Percentiles rank a stretch among this genome's conserved stretches.
phyloP scores from a whole-genome alignment of 441 rosid species.

The Sinapis alba region DNA sequence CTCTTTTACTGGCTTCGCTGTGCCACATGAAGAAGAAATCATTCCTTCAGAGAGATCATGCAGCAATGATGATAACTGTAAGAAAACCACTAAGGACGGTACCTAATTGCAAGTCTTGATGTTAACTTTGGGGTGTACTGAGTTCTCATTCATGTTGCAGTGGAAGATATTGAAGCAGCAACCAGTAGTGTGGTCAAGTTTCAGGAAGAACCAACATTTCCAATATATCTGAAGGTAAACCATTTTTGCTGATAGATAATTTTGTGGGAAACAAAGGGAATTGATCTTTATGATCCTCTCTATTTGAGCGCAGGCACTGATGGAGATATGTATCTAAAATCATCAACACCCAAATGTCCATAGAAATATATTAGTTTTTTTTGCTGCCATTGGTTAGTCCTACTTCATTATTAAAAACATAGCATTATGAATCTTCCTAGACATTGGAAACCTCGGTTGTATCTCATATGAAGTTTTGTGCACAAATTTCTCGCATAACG shows the following conservation, averaged over 20 bases:
- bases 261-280: conserved; percentile 8
- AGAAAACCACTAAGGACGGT: conserved; percentile 33
- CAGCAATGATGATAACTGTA: conserved; percentile 80
- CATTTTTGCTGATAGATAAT: conserved; percentile 8
- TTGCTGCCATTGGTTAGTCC: conserved; percentile 54
- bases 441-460: not conserved
- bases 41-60: conserved; percentile 56
- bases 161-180: conserved; percentile 78
- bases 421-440: not conserved
- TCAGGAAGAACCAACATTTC: conserved; percentile 73
- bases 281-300: conserved; percentile 47
- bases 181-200: conserved; percentile 51
- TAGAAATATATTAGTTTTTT: conserved; percentile 45
- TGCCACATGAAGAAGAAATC: conserved; percentile 79
- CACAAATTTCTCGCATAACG: conserved; percentile 41
- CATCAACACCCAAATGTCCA: conserved; percentile 40
- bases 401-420: conserved; percentile 49
- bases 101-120: conserved; percentile 8
- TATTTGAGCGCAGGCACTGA: conserved; percentile 73
- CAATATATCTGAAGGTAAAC: conserved; percentile 84
- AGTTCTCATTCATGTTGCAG: conserved; percentile 48
- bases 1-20: conserved; percentile 85
- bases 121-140: conserved; percentile 1
- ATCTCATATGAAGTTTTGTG: conserved; percentile 50
- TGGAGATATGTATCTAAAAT: conserved; percentile 50